A percentile compares a stretch with the other conserved stretches of the same genome.
These are phyloP conservation scores for Sophora flavescens DNA, from an alignment of 306 rosid genomes.

Conservation along the genomic window DNA sequence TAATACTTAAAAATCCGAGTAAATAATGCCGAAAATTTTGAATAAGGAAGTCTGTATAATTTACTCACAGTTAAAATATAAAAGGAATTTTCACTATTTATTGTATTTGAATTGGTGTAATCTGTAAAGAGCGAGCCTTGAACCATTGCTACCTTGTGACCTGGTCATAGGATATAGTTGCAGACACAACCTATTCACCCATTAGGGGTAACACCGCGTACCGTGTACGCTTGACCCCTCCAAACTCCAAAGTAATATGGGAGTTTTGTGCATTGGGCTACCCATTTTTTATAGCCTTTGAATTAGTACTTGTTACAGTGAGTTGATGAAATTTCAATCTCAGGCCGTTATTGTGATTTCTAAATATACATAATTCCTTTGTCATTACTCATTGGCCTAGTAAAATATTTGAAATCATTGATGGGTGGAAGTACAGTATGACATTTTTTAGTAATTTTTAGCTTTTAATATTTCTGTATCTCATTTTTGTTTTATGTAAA, in stretches of 20 bases:
- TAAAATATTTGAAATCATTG: constrained; percentile 21
- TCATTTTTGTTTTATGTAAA: not conserved
- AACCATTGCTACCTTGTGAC: not conserved
- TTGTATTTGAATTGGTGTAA: not conserved
- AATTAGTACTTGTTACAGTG: not conserved
- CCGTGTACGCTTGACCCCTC: not conserved
- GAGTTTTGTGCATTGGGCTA: not conserved
- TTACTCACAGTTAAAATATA: not conserved
- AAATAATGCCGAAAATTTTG: not conserved
- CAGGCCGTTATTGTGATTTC: not conserved
- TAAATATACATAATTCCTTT: constrained; percentile 1
- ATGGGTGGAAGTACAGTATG: constrained; percentile 21
- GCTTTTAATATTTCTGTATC: not conserved
- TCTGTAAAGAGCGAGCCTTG: not conserved
- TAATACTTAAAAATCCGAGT: not conserved
- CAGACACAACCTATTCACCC: not conserved
- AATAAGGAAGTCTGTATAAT: not conserved
- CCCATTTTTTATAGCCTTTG: not conserved
- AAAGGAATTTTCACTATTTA: not conserved
- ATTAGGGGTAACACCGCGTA: not conserved
- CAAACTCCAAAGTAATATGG: not conserved
- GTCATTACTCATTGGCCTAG: not conserved
- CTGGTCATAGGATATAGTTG: not conserved
- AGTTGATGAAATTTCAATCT: constrained; percentile 27
- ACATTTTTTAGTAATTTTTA: constrained; percentile 1